Conservation (phyloP, 768 basidiomycete species). For the Candolleomyces eurysporus region DNA sequence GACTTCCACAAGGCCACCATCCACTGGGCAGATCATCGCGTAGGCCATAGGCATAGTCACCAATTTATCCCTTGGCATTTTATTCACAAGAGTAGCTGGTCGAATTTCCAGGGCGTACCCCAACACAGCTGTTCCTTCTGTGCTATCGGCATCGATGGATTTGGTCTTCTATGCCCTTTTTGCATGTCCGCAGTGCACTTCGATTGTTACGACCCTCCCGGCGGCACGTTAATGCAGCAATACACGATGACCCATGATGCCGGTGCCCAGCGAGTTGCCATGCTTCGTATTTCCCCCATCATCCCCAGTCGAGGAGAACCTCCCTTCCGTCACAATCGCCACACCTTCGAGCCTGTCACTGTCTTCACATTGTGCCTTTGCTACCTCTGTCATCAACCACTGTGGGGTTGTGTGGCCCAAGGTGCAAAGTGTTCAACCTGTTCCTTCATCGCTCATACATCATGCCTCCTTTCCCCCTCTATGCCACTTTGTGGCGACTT, state of each 20-base stretch:
- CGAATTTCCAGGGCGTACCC: constrained; percentile 29
- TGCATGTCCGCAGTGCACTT: constrained; percentile 74
- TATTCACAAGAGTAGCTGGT: constrained; percentile 18
- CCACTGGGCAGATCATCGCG: not conserved
- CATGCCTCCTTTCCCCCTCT: constrained; percentile 37
- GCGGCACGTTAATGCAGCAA: constrained; percentile 56
- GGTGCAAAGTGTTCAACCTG: constrained; percentile 65
- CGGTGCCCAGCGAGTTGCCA: constrained; percentile 54
- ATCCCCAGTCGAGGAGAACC: constrained; percentile 26
- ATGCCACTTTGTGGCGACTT: constrained; percentile 39
- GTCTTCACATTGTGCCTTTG: constrained; percentile 77
- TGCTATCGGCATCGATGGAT: constrained; percentile 52
- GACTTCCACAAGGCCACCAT: not conserved
- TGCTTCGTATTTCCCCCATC: constrained; percentile 58
- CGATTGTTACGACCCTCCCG: constrained; percentile 73
- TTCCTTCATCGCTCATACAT: constrained; percentile 54
- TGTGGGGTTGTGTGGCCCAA: constrained; percentile 71
- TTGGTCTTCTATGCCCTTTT: constrained; percentile 68
- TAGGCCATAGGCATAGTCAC: constrained; percentile 44
- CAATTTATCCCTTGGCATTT: constrained; percentile 73
- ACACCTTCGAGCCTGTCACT: constrained; percentile 58
- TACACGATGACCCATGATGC: constrained; percentile 47
- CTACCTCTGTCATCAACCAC: constrained; percentile 59
- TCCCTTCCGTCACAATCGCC: constrained; percentile 31
- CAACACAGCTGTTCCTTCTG: constrained; percentile 58